phyloP scores from a whole-genome alignment of 345 rosid species.

The Carallia pectinifolia region DNA sequence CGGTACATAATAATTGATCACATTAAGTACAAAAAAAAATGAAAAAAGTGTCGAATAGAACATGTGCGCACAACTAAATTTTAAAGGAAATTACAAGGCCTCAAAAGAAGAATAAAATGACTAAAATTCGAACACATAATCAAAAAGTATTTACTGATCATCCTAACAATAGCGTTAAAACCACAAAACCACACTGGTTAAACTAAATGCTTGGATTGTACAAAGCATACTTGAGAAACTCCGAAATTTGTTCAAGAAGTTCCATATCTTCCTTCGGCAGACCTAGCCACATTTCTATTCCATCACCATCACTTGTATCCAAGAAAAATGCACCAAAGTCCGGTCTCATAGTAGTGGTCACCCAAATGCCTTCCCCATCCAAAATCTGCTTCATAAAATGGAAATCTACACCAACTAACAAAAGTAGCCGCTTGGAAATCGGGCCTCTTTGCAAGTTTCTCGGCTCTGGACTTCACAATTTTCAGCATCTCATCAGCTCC shows the following conservation, averaged over 20 bases:
- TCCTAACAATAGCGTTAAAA: too few relatives aligned
- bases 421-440: neutral
- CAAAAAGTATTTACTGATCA: too few relatives aligned
- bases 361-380: constrained; percentile 36
- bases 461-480: neutral
- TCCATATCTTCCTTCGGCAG: constrained; percentile 24
- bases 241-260: constrained; percentile 19
- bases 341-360: constrained; percentile 4
- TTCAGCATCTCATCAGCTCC: too few relatives aligned
- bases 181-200: too few relatives aligned
- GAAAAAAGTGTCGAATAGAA: too few relatives aligned
- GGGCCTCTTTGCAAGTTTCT: neutral
- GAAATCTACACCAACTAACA: constrained; percentile 28
- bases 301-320: constrained; percentile 21
- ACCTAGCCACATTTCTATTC: constrained; percentile 32
- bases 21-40: too few relatives aligned
- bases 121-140: too few relatives aligned
- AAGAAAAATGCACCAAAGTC: constrained; percentile 11
- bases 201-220: too few relatives aligned
- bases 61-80: too few relatives aligned
- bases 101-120: too few relatives aligned
- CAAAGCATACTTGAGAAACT: constrained; percentile 22
- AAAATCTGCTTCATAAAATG: constrained; percentile 29
- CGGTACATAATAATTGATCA: too few relatives aligned
- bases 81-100: too few relatives aligned